Evolutionary conservation across 1,284 basidiomycete species (phyloP).

Genomic region (Tilletia setariae): DNA sequence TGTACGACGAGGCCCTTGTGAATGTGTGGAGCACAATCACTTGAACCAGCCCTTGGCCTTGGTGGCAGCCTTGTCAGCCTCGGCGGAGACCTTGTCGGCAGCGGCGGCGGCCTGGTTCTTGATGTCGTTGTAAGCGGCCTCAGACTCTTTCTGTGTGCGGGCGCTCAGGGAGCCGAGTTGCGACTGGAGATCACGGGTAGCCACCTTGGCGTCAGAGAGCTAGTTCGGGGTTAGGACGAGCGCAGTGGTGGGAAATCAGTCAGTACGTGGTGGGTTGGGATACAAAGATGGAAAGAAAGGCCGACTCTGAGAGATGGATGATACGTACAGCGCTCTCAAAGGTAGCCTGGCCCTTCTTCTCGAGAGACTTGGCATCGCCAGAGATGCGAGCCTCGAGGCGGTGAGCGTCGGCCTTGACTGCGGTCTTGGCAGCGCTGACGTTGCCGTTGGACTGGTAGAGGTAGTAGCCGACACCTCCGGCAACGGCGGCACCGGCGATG

Average conservation of each 20-base stretch:
- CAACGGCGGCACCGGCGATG: neutral
- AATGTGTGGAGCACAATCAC: too few species aligned
- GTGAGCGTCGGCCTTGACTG: slow-evolving; percentile 2
- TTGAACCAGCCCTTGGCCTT: neutral
- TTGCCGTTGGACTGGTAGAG: neutral
- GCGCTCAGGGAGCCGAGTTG: slow-evolving; percentile 13
- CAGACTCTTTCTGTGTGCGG: neutral
- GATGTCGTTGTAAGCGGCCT: slow-evolving; percentile 11
- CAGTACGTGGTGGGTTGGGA: too few species aligned
- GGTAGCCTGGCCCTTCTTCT: slow-evolving; percentile 7
- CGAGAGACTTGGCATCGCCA: slow-evolving; percentile 2
- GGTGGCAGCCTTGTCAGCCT: slow-evolving; percentile 10
- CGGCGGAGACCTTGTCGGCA: slow-evolving; percentile 12
- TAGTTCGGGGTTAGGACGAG: neutral
- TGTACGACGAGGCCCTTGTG: too few species aligned
- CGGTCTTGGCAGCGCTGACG: neutral
- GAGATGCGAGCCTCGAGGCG: neutral
- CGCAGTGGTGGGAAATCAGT: too few species aligned
- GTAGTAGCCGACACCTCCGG: slow-evolving; percentile 10
- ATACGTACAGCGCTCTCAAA: neutral
- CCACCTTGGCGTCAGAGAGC: slow-evolving; percentile 5
- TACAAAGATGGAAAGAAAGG: neutral
- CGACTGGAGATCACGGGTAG: slow-evolving; percentile 11
- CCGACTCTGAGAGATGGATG: neutral
- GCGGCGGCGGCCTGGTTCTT: slow-evolving; percentile 4